Base-by-base conservation (phyloP, 73 alveolate genomes). In the Tetrahymena thermophila region DNA sequence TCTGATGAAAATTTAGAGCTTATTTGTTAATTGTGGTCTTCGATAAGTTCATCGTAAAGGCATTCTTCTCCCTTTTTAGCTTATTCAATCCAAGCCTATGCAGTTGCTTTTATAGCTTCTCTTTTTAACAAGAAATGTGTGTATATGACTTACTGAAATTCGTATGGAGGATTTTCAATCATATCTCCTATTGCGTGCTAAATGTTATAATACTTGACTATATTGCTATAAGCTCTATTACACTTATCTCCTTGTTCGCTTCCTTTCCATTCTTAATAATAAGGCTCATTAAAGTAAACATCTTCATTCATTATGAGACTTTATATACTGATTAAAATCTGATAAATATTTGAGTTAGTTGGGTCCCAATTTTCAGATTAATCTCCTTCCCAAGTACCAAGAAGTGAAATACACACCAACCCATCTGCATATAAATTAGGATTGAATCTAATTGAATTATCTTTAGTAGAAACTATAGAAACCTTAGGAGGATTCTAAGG, bases 341-440 rank as follows among this genome's bases (percentile, higher is more conserved):
- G 98, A 35, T 94, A 96, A 21, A 96, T 21, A 34, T 98, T 94
- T 23, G 98, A 96, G 9, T 94, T 94, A 85, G 94, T 84, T 17
- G 98, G 98, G 84, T 97, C 97, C 98, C 99, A 97, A 95, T 96
- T 96, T 96, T 97, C 99, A 5, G 97, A 96, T 38, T 93, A 50
- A 5, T 55, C 94, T 37, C 99, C 99, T 14, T 97, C 94, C 98
- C 99, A 97, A 56, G 99, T 97, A 6, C 98, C 98, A 71, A 97
- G 95, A 44, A 97, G 94, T 40, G 98, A 94, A 44, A 97, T 94
- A 94, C 99, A 97, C 6, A 97, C 99, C 93, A 95, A 96, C 40
- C 99, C 99, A 85, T 93, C 97, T 14, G 83, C 44, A 97, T 97
- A 97, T 50, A 97, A 94, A 97, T 97, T 97, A 17, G 99, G 99